Conservation (phyloP, 306 rosid species). For the Hippophae gyantsensis region DNA sequence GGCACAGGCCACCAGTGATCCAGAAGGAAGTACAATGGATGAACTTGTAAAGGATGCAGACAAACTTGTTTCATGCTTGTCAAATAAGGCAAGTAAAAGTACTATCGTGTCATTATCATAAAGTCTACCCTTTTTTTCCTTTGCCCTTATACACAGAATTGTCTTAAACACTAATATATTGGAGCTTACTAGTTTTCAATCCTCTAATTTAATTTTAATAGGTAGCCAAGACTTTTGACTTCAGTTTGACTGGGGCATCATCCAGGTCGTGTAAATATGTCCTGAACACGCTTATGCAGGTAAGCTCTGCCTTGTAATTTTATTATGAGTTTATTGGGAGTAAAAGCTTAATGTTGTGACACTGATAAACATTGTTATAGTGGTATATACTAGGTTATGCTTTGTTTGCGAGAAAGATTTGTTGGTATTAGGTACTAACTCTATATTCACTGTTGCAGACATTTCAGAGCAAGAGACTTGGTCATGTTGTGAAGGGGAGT, state of each 20-base stretch:
- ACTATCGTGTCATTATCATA: not conserved
- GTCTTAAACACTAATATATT: too few species aligned
- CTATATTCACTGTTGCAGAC: constrained; percentile 40
- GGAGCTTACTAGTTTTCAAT: too few species aligned
- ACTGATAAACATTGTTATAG: too few species aligned
- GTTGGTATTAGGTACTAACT: constrained; percentile 1
- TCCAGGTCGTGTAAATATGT: constrained; percentile 99
- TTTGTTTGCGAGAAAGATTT: not conserved
- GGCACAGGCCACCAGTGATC: constrained; percentile 83
- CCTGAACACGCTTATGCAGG: constrained; percentile 98
- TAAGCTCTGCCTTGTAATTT: constrained; percentile 15
- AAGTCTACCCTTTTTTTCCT: not conserved
- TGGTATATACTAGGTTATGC: too few species aligned
- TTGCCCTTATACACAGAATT: not conserved
- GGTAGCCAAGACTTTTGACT: constrained; percentile 98
- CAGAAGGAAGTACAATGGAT: constrained; percentile 89
- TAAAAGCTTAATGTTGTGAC: too few species aligned
- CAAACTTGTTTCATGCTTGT: constrained; percentile 85
- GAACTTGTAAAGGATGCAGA: constrained; percentile 83
- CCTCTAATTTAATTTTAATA: constrained; percentile 9
- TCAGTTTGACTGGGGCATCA: constrained; percentile 89
- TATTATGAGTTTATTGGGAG: not conserved
- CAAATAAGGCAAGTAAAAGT: constrained; percentile 54
- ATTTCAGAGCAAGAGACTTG: constrained; percentile 88
- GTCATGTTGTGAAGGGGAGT: constrained; percentile 80